phyloP scores from a whole-genome alignment of 805 yeast species.

The Schizosaccharomyces cryophilus region DNA sequence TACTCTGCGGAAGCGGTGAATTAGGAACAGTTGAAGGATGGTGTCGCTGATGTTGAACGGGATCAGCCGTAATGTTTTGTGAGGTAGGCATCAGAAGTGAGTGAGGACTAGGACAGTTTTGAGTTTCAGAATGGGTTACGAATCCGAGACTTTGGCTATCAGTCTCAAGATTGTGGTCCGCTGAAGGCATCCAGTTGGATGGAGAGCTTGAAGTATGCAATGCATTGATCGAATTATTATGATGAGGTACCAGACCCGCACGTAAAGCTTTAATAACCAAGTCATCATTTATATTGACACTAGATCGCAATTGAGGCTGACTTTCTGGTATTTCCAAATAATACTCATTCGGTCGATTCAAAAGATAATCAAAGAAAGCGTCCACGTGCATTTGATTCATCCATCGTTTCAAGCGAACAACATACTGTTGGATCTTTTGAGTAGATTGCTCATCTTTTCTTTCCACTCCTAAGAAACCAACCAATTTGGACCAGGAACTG shows the following conservation, averaged over 20 bases:
- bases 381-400: constrained; percentile 9
- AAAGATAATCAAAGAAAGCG: constrained; percentile 8
- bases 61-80: neutral
- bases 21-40: neutral
- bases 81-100: neutral
- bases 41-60: neutral
- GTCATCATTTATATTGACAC: constrained; percentile 8
- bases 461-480: constrained; percentile 8
- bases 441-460: constrained; percentile 8
- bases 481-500: constrained; percentile 8
- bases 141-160: neutral
- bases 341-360: constrained; percentile 6
- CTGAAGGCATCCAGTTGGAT: neutral
- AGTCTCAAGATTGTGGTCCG: neutral
- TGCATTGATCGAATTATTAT: neutral
- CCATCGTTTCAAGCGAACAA: constrained; percentile 9
- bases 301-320: constrained; percentile 4
- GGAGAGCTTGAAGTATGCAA: neutral
- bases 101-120: neutral
- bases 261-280: constrained; percentile 7
- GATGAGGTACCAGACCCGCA: neutral
- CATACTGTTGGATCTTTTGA: constrained; percentile 9
- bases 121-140: neutral
- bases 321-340: constrained; percentile 6
- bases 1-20: neutral